Evolutionary conservation across 2,329 filamentous ascomycete species (phyloP), one percentile per base, ranked within the genome.

Genomic region (Epichloe bromicola): DNA sequence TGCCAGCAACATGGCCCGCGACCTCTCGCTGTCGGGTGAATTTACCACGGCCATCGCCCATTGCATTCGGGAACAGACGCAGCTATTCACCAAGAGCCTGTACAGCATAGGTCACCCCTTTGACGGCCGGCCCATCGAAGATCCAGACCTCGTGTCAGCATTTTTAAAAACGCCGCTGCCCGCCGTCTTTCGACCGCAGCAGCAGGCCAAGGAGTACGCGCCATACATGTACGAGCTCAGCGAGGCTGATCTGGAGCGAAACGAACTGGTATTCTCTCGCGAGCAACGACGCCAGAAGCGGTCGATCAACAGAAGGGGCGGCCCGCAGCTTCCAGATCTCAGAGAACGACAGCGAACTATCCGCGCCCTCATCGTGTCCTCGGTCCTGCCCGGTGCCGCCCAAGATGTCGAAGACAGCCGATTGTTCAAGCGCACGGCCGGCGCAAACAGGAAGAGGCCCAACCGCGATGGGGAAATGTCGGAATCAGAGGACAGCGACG

Each of bases 41-140:
- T 98, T 98, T 61, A 90, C 88, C 2, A 98, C 93, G 0, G 91
- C 93, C 7, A 97, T 98, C 65, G 93, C 93, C 12, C 93, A 98
- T 69, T 95, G 88, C 54, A 98, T 98, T 62, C 85, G 93, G 55
- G 93, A 98, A 67, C 93, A 98, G 68, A 83, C 85, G 40, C 93
- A 98, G 64, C 78, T 97, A 33, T 98, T 96, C 66, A 94, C 89
- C 5, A 86, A 88, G 64, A 94, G 89, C 61, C 72, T 98, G 54
- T 97, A 95, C 69, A 88, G 93, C 60, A 81, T 94, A 49, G 89
- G 90, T 2, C 90, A 98, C 70, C 85, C 89, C 26, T 98, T 98
- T 61, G 93, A 98, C 64, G 93, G 93, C 47, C 80, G 93, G 37
- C 89, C 89, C 2, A 78, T 97, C 20, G 93, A 97, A 58, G 93